phyloP scores from a whole-genome alignment of 2,329 filamentous ascomycete genomes.

The Phialocephala subalpina region DNA sequence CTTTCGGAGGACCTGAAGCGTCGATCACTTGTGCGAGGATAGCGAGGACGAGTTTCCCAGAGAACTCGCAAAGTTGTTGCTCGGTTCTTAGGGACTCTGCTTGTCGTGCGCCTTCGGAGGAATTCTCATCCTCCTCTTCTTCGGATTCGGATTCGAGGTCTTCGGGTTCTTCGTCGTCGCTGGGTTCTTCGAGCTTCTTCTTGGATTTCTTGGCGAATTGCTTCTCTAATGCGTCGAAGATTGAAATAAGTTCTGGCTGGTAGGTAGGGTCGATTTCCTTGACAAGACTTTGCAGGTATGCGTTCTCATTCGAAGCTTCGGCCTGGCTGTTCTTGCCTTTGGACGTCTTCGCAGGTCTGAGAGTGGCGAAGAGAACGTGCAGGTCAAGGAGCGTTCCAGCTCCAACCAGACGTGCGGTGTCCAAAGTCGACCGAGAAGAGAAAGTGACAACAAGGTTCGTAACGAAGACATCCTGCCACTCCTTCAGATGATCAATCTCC shows the following conservation, averaged over 20 bases:
- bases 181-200: slow-evolving; percentile 68
- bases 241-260: slow-evolving; percentile 72
- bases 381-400: slow-evolving; percentile 83
- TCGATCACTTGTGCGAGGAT: slow-evolving; percentile 81
- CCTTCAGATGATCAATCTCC: slow-evolving; percentile 67
- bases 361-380: slow-evolving; percentile 78
- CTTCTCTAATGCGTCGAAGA: slow-evolving; percentile 81
- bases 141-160: slow-evolving; percentile 69
- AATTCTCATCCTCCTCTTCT: slow-evolving; percentile 62
- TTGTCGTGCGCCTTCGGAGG: slow-evolving; percentile 65
- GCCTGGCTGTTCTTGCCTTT: slow-evolving; percentile 49
- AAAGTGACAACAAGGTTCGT: slow-evolving; percentile 73
- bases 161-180: slow-evolving; percentile 77
- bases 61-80: slow-evolving; percentile 84
- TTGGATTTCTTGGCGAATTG: slow-evolving; percentile 76
- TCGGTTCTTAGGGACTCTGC: slow-evolving; percentile 79
- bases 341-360: slow-evolving; percentile 59
- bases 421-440: slow-evolving; percentile 72
- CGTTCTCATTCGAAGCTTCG: slow-evolving; percentile 55
- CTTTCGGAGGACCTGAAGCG: slow-evolving; percentile 62
- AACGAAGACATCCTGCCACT: slow-evolving; percentile 63
- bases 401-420: slow-evolving; percentile 79
- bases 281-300: slow-evolving; percentile 68
- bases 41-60: slow-evolving; percentile 84
- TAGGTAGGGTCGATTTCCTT: slow-evolving; percentile 72